Evolutionary conservation across 805 yeast genomes (phyloP).

Genomic region (Hanseniaspora lachancei): DNA sequence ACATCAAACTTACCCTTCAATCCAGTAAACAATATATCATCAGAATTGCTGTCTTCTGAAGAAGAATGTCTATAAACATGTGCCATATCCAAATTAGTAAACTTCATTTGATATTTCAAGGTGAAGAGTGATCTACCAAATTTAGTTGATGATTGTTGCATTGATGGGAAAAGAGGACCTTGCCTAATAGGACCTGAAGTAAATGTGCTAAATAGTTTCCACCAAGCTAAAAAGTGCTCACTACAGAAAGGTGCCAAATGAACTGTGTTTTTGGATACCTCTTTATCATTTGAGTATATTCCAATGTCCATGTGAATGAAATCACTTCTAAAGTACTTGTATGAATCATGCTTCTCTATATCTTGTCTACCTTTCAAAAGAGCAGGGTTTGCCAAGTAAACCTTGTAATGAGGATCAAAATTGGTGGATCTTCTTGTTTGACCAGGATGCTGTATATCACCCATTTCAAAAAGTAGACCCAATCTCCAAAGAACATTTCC

Average conservation of each 20-base stretch:
- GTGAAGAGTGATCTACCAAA: constrained; percentile 61
- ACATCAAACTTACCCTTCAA: constrained; percentile 42
- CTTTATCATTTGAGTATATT: constrained; percentile 26
- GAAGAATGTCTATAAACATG: constrained; percentile 50
- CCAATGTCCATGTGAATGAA: constrained; percentile 45
- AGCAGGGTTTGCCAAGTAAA: constrained; percentile 45
- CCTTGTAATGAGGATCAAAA: constrained; percentile 51
- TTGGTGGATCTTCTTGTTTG: constrained; percentile 33
- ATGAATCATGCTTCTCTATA: constrained; percentile 42
- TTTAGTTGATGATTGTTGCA: constrained; percentile 35
- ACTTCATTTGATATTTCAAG: constrained; percentile 55
- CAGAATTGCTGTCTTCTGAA: neutral
- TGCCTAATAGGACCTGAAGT: constrained; percentile 63
- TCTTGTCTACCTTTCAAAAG: constrained; percentile 27
- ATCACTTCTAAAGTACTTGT: constrained; percentile 45
- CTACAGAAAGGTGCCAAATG: constrained; percentile 63
- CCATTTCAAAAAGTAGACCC: constrained; percentile 63
- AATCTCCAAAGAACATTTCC: constrained; percentile 67
- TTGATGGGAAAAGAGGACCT: constrained; percentile 52
- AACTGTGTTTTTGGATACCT: constrained; percentile 43
- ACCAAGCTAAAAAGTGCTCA: constrained; percentile 64
- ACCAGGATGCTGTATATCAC: constrained; percentile 29
- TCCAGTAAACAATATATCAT: constrained; percentile 37
- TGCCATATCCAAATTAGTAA: constrained; percentile 55
- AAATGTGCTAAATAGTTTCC: constrained; percentile 64